Base-by-base conservation (phyloP, 2,329 filamentous ascomycete species). In the Colletotrichum echinochloae region DNA sequence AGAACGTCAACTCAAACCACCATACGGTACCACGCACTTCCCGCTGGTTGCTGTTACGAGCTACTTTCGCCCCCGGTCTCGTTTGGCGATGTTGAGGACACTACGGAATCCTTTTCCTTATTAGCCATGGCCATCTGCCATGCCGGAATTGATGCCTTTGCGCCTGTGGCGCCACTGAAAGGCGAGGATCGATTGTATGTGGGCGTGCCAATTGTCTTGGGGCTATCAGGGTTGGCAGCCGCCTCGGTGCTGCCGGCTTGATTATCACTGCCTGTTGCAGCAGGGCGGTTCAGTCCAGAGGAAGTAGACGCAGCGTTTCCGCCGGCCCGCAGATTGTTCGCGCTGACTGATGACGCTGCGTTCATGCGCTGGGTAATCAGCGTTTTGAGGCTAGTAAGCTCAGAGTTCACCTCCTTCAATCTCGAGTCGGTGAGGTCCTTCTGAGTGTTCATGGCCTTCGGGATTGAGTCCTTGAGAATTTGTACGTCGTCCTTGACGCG, bases 351-450 rank as follows among this genome's bases (percentile, higher is more conserved):
- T 14, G 82, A 76, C 16, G 33, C 57, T 1, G 68, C 57, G 64
- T 81, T 84, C 86, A 91, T 87, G 71, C 90, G 83, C 79, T 91
- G 89, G 52, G 86, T 84, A 76, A 99, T 89, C 63, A 99, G 85
- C 2, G 93, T 93, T 87, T 98, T 98, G 76, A 99, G 84, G 79
- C 95, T 98, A 84, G 93, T 94, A 76, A 99, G 86, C 81, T 99
- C 96, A 8, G 87, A 88, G 74, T 93, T 93, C 74, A 99, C 89
- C 76, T 98, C 96, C 80, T 91, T 92, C 69, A 99, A 84, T 59
- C 94, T 88, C 74, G 85, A 88, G 78, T 98, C 95, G 33, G 93
- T 94, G 64, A 90, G 87, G 72, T 95, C 93, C 82, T 95, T 95
- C 78, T 98, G 94, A 63, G 92, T 92, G 73, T 96, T 91, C 76